Conservation (phyloP, 371 early-diverging fungal species). For the Mortierella polycephala region DNA sequence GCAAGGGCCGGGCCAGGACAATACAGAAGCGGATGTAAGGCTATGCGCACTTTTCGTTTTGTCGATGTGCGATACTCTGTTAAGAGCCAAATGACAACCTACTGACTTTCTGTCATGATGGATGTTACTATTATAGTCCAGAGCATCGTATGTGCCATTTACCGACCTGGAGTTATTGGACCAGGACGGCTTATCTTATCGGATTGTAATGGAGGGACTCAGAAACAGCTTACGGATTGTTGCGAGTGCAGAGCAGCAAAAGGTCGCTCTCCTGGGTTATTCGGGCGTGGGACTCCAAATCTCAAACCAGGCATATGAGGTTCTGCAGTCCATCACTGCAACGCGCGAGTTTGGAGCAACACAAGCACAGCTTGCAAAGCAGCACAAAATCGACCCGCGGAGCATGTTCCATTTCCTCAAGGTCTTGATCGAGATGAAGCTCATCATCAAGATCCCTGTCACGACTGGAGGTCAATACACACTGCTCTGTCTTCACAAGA, state of each 20-base stretch:
- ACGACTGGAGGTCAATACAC: slow-evolving; percentile 57
- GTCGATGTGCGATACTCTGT: slow-evolving; percentile 8
- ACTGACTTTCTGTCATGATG: neutral
- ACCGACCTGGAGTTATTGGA: slow-evolving; percentile 7
- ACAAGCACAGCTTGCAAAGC: slow-evolving; percentile 63
- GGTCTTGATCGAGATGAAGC: slow-evolving; percentile 54
- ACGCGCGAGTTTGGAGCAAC: slow-evolving; percentile 64
- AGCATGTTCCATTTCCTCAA: slow-evolving; percentile 73
- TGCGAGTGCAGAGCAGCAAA: slow-evolving; percentile 21
- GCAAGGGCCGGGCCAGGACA: neutral
- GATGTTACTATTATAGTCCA: slow-evolving; percentile 12
- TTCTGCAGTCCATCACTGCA: slow-evolving; percentile 57
- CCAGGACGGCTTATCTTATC: slow-evolving; percentile 9
- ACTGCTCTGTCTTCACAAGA: slow-evolving; percentile 51
- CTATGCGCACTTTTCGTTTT: too few species aligned
- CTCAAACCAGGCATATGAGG: slow-evolving; percentile 18
- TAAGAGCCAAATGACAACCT: too few species aligned
- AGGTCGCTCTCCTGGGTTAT: slow-evolving; percentile 29
- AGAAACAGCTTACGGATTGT: slow-evolving; percentile 34
- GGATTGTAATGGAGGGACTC: slow-evolving; percentile 10
- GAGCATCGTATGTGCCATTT: slow-evolving; percentile 26
- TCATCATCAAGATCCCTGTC: slow-evolving; percentile 58
- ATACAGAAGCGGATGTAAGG: neutral
- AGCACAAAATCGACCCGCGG: slow-evolving; percentile 64
- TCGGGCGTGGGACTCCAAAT: slow-evolving; percentile 12